Conservation (phyloP, 2,329 filamentous ascomycete species). For the Nothophoma quercina region DNA sequence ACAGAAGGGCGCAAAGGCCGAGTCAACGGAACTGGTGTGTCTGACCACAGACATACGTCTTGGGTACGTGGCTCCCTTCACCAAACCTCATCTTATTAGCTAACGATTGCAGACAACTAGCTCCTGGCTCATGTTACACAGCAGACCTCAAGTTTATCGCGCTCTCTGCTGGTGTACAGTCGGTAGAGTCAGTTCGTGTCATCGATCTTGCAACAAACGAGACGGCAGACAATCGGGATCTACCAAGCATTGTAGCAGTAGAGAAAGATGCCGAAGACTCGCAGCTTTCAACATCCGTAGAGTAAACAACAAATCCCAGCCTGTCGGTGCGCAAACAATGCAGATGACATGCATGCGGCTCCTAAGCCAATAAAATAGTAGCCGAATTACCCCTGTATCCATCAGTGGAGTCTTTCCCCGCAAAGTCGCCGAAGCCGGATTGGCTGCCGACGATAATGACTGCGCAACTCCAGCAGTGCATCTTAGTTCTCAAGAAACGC, state of each 20-base stretch:
- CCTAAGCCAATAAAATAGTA: constrained; percentile 4
- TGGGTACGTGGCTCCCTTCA: constrained; percentile 59
- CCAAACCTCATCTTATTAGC: neutral
- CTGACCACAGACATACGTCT: constrained; percentile 77
- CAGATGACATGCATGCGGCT: constrained; percentile 2
- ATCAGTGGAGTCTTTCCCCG: constrained; percentile 4
- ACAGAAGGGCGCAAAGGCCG: constrained; percentile 70
- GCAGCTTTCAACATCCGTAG: neutral
- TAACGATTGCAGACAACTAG: constrained; percentile 63
- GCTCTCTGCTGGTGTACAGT: constrained; percentile 69
- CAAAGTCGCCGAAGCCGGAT: constrained; percentile 15
- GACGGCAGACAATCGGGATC: constrained; percentile 76
- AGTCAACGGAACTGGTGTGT: constrained; percentile 74
- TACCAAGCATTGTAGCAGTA: constrained; percentile 69
- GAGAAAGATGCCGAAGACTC: constrained; percentile 19
- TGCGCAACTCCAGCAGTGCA: neutral
- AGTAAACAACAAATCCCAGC: neutral
- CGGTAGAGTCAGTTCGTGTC: constrained; percentile 75
- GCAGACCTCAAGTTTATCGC: constrained; percentile 77
- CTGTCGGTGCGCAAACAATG: constrained; percentile 2
- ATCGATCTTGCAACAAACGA: constrained; percentile 78
- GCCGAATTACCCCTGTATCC: neutral
- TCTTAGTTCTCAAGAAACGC: neutral
- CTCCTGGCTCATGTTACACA: constrained; percentile 75
- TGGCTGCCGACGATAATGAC: neutral